Base-by-base conservation (phyloP, 2,329 filamentous ascomycete genomes). In the Beauveria caledonica region DNA sequence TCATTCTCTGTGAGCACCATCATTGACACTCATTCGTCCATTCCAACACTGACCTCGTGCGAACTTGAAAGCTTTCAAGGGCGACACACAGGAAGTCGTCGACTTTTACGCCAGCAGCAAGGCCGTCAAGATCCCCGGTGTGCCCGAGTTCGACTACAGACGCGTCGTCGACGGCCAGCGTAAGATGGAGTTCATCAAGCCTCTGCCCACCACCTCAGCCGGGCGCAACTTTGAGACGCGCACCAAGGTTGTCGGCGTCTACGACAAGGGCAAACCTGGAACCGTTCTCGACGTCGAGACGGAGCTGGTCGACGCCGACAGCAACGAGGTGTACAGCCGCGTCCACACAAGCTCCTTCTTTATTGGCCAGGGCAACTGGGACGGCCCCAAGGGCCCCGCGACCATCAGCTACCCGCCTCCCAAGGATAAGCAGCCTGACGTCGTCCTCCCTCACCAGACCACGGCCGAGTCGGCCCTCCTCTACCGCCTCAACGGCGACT, bases 401-500 rank as follows among this genome's bases (percentile, higher is more conserved):
- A 88, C 87, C 0, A 79, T 86, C 66, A 92, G 85, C 76, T 96
- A 85, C 77, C 87, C 89, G 7, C 88, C 90, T 6, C 91, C 91
- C 8, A 77, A 87, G 70, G 86, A 80, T 64, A 86, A 84, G 75
- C 85, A 85, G 75, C 88, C 92, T 17, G 90, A 95, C 74, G 83
- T 79, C 48, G 81, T 85, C 6, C 83, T 89, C 66, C 82, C 84
- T 68, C 82, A 88, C 68, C 86, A 91, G 74, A 91, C 88, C 5
- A 88, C 78, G 27, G 70, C 77, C 58, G 85, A 92, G 76, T 89
- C 89, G 5, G 85, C 90, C 9, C 82, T 89, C 64, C 78, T 94
- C 60, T 94, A 94, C 74, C 83, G 90, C 64, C 82, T 96, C 55
- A 96, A 96, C 68, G 92, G 92, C 65, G 92, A 96, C 77, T 96